These are phyloP conservation scores for Lactuca saligna DNA, from an alignment of 129 eudicot species.

Conservation along the genomic window DNA sequence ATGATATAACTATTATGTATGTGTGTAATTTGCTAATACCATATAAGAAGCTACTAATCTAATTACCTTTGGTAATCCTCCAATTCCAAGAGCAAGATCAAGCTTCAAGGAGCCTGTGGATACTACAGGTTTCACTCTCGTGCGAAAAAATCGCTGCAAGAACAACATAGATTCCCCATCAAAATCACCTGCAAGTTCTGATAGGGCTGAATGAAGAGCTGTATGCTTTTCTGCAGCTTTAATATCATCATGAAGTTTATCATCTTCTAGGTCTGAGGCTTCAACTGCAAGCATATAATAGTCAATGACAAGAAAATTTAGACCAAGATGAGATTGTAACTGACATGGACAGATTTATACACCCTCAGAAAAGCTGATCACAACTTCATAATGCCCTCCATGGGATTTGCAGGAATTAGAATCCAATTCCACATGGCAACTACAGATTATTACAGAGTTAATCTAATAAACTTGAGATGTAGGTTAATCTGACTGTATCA, in stretches of 20 bases:
- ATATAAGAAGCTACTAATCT: not conserved
- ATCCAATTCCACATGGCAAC: no score
- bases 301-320: constrained; percentile 11
- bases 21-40: not conserved
- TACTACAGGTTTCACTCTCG: constrained; percentile 70
- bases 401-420: no score
- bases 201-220: constrained; percentile 76
- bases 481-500: no score
- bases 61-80: constrained; percentile 92
- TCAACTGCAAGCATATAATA: constrained; percentile 43
- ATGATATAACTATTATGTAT: no score
- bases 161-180: constrained; percentile 82
- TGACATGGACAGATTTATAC: not conserved
- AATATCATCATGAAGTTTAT: constrained; percentile 56
- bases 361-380: no score
- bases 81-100: constrained; percentile 93
- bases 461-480: no score
- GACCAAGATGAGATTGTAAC: not conserved
- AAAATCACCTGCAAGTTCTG: constrained; percentile 72
- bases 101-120: constrained; percentile 94
- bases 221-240: constrained; percentile 65
- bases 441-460: no score
- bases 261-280: constrained; percentile 57
- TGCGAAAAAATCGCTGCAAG: constrained; percentile 73
- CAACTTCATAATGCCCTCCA: no score